Evolutionary conservation across 805 yeast species (phyloP), one percentile per base, ranked within the genome.

Genomic region (Candida nemodendra): DNA sequence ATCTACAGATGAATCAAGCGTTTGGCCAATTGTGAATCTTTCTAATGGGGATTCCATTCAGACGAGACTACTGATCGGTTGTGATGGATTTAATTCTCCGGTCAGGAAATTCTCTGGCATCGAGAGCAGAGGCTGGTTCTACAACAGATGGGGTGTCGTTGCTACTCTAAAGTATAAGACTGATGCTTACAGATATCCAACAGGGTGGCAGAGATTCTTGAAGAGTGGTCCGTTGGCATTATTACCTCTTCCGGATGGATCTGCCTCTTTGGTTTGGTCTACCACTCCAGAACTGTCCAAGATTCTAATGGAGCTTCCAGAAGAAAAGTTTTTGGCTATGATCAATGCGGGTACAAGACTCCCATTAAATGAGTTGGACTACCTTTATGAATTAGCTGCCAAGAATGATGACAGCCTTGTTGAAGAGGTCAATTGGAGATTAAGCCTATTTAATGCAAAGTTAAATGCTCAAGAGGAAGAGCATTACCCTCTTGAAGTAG

Each of bases 71-170:
- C 66, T 90, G 15, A 78, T 93, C 12, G 99, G 99, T 7, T 95
- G 96, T 27, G 99, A 93, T 59, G 99, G 99, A 1, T 88, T 80
- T 59, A 87, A 89, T 59, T 89, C 97, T 1, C 96, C 97, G 0
- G 98, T 85, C 5, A 74, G 97, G 32, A 71, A 74, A 45, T 90
- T 74, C 54, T 83, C 97, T 0, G 79, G 76, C 2, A 89, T 93
- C 38, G 81, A 80, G 55, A 78, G 95, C 2, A 73, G 95, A 32
- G 99, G 99, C 12, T 93, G 98, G 98, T 76, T 76, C 34, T 93
- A 93, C 62, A 71, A 82, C 49, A 72, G 87, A 33, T 86, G 81
- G 65, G 99, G 98, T 1, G 81, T 90, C n/a, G 99, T 93, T 3
- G 96, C 93, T 0, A 84, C 96, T 0, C 62, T 93, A 55, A 78